A percentile compares a stretch with the other conserved stretches of the same genome.
Conservation (phyloP, 2,329 filamentous ascomycete species). For the Ascosphaera pollenicola region DNA sequence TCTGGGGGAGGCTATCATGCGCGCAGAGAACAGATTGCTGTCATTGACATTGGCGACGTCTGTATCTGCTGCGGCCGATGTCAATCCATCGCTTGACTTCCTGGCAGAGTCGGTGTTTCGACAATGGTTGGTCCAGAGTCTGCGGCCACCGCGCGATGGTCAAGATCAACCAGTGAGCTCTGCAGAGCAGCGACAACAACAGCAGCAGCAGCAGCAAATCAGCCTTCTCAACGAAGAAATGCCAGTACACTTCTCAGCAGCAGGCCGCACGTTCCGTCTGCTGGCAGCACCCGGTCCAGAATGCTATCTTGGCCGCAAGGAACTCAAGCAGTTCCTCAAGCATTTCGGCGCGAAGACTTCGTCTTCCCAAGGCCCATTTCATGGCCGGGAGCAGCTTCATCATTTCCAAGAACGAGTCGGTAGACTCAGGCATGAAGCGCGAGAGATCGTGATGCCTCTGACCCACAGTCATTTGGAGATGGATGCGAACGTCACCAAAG, state of each 20-base stretch:
- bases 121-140: constrained; percentile 85
- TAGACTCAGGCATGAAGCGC: constrained; percentile 65
- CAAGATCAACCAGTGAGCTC: neutral
- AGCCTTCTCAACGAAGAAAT: no score
- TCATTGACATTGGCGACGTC: constrained; percentile 57
- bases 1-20: constrained; percentile 58
- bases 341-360: constrained; percentile 33
- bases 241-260: constrained; percentile 2
- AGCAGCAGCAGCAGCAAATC: constrained; percentile 6
- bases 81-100: constrained; percentile 72
- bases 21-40: constrained; percentile 64
- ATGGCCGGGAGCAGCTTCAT: constrained; percentile 66
- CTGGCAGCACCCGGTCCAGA: constrained; percentile 41
- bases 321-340: constrained; percentile 78
- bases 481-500: constrained; percentile 31
- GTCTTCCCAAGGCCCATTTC: constrained; percentile 35
- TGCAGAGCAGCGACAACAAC: constrained; percentile 2
- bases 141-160: constrained; percentile 34
- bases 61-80: constrained; percentile 37
- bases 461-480: constrained; percentile 73
- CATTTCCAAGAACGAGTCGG: constrained; percentile 73
- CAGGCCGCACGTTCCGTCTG: constrained; percentile 53
- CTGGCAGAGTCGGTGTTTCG: constrained; percentile 69
- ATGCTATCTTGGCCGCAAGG: constrained; percentile 59
- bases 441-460: constrained; percentile 62